Conservation (phyloP, 2,329 filamentous ascomycete species). For the Paraconiothyrium sp. region DNA sequence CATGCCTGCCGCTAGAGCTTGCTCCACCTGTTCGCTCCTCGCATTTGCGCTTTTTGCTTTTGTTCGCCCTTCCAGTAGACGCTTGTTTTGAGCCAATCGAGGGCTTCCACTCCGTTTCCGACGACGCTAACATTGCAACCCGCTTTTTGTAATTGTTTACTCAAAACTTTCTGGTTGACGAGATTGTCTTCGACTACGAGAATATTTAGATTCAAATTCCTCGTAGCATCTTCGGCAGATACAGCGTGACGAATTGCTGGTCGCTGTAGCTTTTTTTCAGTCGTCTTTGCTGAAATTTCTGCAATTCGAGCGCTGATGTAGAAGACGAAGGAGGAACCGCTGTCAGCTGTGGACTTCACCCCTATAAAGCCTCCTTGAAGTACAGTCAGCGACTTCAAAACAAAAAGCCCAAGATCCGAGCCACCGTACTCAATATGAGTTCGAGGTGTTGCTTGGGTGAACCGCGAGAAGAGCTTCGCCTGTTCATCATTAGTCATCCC, state of each 20-base stretch:
- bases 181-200: slow-evolving; percentile 53
- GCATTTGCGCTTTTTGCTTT: slow-evolving; percentile 43
- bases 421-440: slow-evolving; percentile 53
- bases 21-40: slow-evolving; percentile 42
- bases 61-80: slow-evolving; percentile 32
- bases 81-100: slow-evolving; percentile 46
- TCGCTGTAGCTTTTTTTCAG: slow-evolving; percentile 5
- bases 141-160: slow-evolving; percentile 49
- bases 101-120: slow-evolving; percentile 50
- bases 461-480: slow-evolving; percentile 42
- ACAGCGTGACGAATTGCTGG: slow-evolving; percentile 20
- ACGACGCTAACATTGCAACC: slow-evolving; percentile 50
- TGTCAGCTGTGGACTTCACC: slow-evolving; percentile 46
- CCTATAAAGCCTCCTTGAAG: slow-evolving; percentile 55
- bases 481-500: slow-evolving; percentile 52
- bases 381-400: slow-evolving; percentile 46
- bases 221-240: slow-evolving; percentile 36
- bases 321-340: slow-evolving; percentile 53
- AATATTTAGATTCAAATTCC: slow-evolving; percentile 30
- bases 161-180: slow-evolving; percentile 54
- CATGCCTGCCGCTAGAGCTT: slow-evolving; percentile 43
- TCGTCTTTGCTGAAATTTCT: slow-evolving; percentile 21
- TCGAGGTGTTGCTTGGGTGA: slow-evolving; percentile 41
- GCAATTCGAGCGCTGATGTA: slow-evolving; percentile 46
- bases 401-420: slow-evolving; percentile 55